phyloP scores from a whole-genome alignment of 1,284 basidiomycete genomes.

The Fomitiporia mediterranea region DNA sequence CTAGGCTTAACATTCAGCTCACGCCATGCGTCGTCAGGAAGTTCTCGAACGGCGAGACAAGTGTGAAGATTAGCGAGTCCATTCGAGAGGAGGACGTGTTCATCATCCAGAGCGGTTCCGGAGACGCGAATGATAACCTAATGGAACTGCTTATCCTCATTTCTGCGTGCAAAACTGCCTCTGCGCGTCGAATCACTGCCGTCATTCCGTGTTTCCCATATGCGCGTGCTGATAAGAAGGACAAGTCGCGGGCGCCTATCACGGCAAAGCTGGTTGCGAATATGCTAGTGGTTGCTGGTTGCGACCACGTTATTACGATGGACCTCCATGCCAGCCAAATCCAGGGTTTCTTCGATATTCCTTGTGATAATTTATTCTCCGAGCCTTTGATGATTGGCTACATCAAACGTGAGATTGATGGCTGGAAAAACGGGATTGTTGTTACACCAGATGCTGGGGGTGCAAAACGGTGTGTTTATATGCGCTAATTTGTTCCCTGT shows the following conservation, averaged over 20 bases:
- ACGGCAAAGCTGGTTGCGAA: slow-evolving; percentile 98
- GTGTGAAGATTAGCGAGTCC: slow-evolving; percentile 89
- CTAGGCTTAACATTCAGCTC: slow-evolving; percentile 85
- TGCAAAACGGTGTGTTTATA: slow-evolving; percentile 79
- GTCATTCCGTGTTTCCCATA: slow-evolving; percentile 99
- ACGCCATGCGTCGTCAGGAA: slow-evolving; percentile 91
- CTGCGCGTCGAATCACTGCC: slow-evolving; percentile 93
- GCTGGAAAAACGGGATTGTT: slow-evolving; percentile 88
- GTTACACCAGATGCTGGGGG: slow-evolving; percentile 98
- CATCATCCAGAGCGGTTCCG: slow-evolving; percentile 85
- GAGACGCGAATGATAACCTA: slow-evolving; percentile 78
- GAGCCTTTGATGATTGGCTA: slow-evolving; percentile 86
- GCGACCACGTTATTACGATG: slow-evolving; percentile 99
- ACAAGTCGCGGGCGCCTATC: slow-evolving; percentile 94
- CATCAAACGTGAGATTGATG: slow-evolving; percentile 84
- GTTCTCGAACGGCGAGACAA: slow-evolving; percentile 94
- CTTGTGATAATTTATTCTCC: slow-evolving; percentile 94
- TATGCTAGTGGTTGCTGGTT: slow-evolving; percentile 94
- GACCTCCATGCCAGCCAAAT: slow-evolving; percentile 98
- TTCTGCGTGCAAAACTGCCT: slow-evolving; percentile 95
- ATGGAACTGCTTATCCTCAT: slow-evolving; percentile 92
- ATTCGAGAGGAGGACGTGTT: slow-evolving; percentile 98
- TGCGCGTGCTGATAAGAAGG: slow-evolving; percentile 97
- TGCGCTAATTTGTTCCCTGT: slow-evolving; percentile 3
- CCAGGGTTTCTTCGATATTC: slow-evolving; percentile 99